Conservation (phyloP, 2,329 filamentous ascomycete genomes). For the Colletotrichum sidae region DNA sequence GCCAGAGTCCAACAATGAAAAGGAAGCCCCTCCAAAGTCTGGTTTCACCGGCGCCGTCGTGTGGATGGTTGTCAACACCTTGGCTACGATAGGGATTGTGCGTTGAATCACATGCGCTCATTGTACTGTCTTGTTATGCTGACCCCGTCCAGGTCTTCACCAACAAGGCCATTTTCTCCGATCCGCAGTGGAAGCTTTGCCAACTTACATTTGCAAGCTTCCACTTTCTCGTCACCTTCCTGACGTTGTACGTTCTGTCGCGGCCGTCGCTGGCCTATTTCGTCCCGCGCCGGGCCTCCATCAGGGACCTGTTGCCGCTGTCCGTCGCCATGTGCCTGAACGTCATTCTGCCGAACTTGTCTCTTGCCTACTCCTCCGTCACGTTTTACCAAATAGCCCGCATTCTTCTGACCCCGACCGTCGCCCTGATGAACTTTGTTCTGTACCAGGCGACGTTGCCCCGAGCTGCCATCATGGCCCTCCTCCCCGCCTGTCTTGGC, state of each 20-base stretch:
- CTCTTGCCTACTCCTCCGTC: conserved; percentile 74
- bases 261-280: conserved; percentile 70
- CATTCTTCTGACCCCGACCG: conserved; percentile 74
- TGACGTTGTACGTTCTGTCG: conserved; percentile 72
- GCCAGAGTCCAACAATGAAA: conserved; percentile 44
- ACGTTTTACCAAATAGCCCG: conserved; percentile 78
- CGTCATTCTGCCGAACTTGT: conserved; percentile 76
- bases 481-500: conserved; percentile 72
- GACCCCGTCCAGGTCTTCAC: conserved; percentile 68
- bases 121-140: conserved; percentile 15
- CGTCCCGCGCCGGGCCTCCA: conserved; percentile 63
- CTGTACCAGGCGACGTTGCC: conserved; percentile 70
- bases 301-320: conserved; percentile 71
- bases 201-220: conserved; percentile 76
- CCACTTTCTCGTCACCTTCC: conserved; percentile 75
- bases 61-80: conserved; percentile 72
- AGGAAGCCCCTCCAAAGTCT: conserved; percentile 49
- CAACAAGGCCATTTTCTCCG: conserved; percentile 77
- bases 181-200: conserved; percentile 68
- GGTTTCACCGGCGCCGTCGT: conserved; percentile 54
- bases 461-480: conserved; percentile 61
- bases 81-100: conserved; percentile 74
- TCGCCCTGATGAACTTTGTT: conserved; percentile 73
- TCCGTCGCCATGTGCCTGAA: conserved; percentile 75
- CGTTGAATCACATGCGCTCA: conserved; percentile 38